Evolutionary conservation across 306 rosid species (phyloP).

Genomic region (Arachis stenosperma): DNA sequence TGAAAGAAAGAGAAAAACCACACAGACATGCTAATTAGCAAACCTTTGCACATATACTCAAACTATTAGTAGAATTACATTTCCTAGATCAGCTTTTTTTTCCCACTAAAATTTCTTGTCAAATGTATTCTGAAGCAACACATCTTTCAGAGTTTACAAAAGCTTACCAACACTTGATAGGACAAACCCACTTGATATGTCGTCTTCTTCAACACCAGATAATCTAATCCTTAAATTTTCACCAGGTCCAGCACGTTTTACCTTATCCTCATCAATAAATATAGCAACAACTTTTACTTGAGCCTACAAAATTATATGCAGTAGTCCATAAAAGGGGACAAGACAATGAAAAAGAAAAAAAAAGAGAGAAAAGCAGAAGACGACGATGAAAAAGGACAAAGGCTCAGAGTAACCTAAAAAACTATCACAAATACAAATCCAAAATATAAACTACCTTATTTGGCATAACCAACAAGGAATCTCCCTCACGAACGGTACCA

Average conservation of each 20-base stretch:
- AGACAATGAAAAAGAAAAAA: not conserved
- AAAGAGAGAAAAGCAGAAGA: not conserved
- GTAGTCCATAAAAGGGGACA: conserved; percentile 29
- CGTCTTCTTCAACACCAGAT: conserved; percentile 90
- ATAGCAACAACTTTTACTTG: conserved; percentile 76
- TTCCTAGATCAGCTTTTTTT: not conserved
- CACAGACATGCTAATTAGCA: conserved; percentile 21
- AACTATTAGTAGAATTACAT: not conserved
- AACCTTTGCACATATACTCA: not conserved
- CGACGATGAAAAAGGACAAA: not conserved
- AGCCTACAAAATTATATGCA: conserved; percentile 54
- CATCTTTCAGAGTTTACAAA: conserved; percentile 19
- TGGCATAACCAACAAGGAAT: conserved; percentile 84
- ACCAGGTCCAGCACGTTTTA: conserved; percentile 87
- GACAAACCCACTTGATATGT: conserved; percentile 74
- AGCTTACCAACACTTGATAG: conserved; percentile 79
- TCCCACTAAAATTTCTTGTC: not conserved
- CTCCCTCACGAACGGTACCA: conserved; percentile 82
- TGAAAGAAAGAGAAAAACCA: conserved; percentile 46
- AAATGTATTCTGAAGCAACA: not conserved
- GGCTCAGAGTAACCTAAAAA: not conserved
- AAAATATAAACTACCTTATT: conserved; percentile 68
- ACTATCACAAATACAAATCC: not conserved
- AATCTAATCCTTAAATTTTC: conserved; percentile 90
- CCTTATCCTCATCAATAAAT: conserved; percentile 70